Evolutionary conservation across 176 grass and related monocot species (phyloP).

Genomic region (Ampelocalamus luodianensis): DNA sequence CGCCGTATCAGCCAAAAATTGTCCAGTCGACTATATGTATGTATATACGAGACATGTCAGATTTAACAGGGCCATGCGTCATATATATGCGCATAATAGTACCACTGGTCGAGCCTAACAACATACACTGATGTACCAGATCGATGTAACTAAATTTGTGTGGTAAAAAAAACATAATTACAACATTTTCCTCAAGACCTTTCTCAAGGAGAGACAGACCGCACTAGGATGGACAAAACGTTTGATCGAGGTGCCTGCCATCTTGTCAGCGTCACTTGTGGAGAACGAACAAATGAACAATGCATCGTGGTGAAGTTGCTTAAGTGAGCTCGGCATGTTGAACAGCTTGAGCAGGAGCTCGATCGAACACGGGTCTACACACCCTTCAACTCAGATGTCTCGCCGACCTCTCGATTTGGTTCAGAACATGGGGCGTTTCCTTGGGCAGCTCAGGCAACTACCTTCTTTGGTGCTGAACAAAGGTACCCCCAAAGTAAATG

Average conservation of each 20-base stretch:
- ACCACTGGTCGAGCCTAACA: too few relatives aligned
- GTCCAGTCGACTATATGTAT: too few relatives aligned
- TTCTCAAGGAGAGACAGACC: not conserved
- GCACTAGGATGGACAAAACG: not conserved
- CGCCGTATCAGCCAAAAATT: too few relatives aligned
- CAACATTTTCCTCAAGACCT: too few relatives aligned
- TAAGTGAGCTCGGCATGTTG: not conserved
- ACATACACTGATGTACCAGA: too few relatives aligned
- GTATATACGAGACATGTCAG: too few relatives aligned
- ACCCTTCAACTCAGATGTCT: not conserved
- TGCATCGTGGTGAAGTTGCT: constrained; percentile 11
- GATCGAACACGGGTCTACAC: not conserved
- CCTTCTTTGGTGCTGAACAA: constrained; percentile 26
- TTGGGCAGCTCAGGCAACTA: not conserved
- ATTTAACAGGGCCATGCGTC: too few relatives aligned
- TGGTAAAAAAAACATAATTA: too few relatives aligned
- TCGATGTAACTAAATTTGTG: too few relatives aligned
- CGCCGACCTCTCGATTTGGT: not conserved
- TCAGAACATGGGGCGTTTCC: not conserved
- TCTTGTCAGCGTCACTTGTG: not conserved
- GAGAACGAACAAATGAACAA: not conserved
- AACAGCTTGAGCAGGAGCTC: not conserved
- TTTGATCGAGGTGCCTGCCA: not conserved
- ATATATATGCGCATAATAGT: too few relatives aligned
- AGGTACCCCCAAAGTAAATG: not conserved